These are phyloP conservation scores for Dothiorella sarmentorum DNA, from an alignment of 2,329 filamentous ascomycete species.

Conservation along the genomic window DNA sequence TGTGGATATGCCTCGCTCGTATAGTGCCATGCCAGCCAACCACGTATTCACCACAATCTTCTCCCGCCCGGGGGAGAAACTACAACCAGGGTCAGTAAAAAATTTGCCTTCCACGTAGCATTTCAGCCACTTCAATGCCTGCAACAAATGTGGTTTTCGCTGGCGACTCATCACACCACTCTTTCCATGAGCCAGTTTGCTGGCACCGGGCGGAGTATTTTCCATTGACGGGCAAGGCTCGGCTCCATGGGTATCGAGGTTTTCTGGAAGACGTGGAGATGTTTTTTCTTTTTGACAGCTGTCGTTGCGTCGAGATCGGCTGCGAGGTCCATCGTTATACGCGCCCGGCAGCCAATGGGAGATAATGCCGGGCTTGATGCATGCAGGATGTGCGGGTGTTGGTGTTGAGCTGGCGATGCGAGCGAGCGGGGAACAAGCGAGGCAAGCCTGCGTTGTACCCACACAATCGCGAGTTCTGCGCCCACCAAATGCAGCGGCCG, in stretches of 20 bases:
- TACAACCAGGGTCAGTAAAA: too few species aligned
- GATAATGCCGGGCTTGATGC: neutral
- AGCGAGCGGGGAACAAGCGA: neutral
- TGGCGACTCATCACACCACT: neutral
- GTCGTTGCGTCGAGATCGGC: neutral
- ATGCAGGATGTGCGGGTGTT: neutral
- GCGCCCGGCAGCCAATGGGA: neutral
- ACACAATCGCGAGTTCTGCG: neutral
- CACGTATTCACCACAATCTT: too few species aligned
- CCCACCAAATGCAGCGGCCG: neutral
- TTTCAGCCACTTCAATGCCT: neutral
- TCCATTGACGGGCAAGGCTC: neutral
- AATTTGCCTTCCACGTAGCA: neutral
- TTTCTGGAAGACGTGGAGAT: neutral
- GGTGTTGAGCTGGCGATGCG: constrained; percentile 6
- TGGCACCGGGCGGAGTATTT: neutral
- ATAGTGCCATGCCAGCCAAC: too few species aligned
- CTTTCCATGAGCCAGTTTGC: neutral
- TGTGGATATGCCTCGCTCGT: too few species aligned
- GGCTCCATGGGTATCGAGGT: neutral
- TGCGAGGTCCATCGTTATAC: neutral
- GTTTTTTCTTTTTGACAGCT: neutral
- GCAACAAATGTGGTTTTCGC: neutral
- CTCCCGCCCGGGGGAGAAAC: too few species aligned
- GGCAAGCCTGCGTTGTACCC: constrained; percentile 1